Evolutionary conservation across 208 protist genomes (phyloP).

Genomic region (Porcisia deanei): DNA sequence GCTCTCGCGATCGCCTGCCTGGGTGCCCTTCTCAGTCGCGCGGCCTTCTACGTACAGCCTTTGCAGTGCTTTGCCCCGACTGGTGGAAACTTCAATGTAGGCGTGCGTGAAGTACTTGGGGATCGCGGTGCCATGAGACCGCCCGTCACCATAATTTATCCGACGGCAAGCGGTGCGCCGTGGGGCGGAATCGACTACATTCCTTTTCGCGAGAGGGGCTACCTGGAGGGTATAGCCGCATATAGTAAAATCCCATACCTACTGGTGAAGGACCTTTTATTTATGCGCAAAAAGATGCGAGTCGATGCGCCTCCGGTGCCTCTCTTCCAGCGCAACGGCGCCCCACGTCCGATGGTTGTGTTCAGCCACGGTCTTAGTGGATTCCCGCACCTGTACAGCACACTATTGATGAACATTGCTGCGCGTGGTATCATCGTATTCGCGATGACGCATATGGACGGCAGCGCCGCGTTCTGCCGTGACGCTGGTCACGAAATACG

Average conservation of each 20-base stretch:
- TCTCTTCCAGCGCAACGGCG: conserved; percentile 37
- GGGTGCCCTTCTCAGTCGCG: conserved; percentile 3
- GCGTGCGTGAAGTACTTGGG: conserved; percentile 40
- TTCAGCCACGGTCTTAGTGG: conserved; percentile 85
- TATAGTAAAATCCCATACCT: conserved; percentile 57
- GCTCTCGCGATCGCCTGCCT: conserved; percentile 15
- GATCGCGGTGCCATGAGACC: conserved; percentile 29
- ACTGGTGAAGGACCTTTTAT: conserved; percentile 48
- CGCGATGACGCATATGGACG: conserved; percentile 74
- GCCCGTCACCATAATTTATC: conserved; percentile 75
- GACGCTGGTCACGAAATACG: conserved; percentile 35
- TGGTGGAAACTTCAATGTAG: conserved; percentile 55
- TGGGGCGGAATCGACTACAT: conserved; percentile 40
- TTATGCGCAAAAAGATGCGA: conserved; percentile 33
- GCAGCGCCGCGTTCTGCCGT: conserved; percentile 76
- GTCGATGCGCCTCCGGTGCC: conserved; percentile 28
- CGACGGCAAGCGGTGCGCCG: conserved; percentile 29
- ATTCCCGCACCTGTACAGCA: conserved; percentile 66
- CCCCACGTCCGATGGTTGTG: conserved; percentile 52
- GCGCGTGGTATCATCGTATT: conserved; percentile 74
- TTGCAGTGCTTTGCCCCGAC: conserved; percentile 46
- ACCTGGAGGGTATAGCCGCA: conserved; percentile 52
- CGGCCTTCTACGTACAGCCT: conserved; percentile 46
- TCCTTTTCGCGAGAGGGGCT: conserved; percentile 62
- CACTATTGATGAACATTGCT: conserved; percentile 68